Conservation (phyloP, 176 grass and related monocot species). For the Echinochloa phyllopogon region DNA sequence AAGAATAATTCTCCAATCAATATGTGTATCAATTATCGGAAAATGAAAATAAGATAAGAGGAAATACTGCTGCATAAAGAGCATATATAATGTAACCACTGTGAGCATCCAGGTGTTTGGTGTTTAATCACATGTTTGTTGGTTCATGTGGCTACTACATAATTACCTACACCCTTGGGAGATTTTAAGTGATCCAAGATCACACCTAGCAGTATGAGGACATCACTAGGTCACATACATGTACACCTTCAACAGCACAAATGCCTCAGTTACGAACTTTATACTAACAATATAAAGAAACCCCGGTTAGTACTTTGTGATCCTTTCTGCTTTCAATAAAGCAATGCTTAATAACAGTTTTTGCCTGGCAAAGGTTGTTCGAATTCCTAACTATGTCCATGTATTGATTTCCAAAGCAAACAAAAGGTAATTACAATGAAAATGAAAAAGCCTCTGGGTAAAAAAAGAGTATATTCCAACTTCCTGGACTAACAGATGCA, state of each 20-base stretch:
- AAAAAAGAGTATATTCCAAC: slow-evolving; percentile 9
- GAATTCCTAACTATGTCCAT: background rate
- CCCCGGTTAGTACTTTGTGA: background rate
- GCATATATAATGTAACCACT: background rate
- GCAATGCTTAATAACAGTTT: background rate
- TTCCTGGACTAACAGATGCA: background rate
- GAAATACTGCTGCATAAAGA: background rate
- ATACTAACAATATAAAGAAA: background rate
- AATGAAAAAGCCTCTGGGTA: background rate
- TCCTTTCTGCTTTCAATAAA: background rate
- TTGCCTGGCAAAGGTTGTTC: background rate
- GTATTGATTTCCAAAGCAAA: slow-evolving; percentile 20
- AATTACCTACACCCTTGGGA: background rate
- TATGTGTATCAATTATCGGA: slow-evolving; percentile 16
- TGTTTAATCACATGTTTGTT: background rate
- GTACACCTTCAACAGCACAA: background rate
- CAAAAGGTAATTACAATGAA: background rate
- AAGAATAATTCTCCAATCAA: slow-evolving; percentile 44
- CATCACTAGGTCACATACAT: background rate
- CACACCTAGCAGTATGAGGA: background rate
- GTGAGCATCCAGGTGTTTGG: background rate
- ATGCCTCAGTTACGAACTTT: background rate
- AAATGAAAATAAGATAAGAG: slow-evolving; percentile 12
- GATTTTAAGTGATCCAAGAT: background rate
- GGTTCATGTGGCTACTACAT: background rate